Conservation (phyloP, 2,329 filamentous ascomycete species). For the Orbilia quercus region DNA sequence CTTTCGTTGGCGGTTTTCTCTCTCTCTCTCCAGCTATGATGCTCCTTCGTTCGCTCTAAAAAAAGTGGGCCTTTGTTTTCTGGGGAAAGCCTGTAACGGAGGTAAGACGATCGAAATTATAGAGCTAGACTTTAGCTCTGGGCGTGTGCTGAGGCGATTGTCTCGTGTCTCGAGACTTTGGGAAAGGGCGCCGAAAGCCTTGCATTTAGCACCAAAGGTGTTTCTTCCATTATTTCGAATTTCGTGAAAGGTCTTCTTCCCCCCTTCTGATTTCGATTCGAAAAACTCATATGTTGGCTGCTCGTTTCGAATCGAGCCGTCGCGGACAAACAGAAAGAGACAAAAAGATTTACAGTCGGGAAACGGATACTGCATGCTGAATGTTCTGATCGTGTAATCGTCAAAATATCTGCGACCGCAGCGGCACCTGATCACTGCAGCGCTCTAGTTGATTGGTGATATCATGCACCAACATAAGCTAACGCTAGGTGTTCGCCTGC, state of each 20-base stretch:
- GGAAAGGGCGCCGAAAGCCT: too few species aligned
- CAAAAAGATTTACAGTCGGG: slow-evolving; percentile 3
- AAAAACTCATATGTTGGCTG: too few species aligned
- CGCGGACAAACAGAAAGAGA: neutral
- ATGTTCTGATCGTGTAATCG: slow-evolving; percentile 51
- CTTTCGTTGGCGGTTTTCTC: slow-evolving; percentile 18
- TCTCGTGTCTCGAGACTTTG: too few species aligned
- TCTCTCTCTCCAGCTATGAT: neutral
- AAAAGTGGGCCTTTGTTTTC: slow-evolving; percentile 28
- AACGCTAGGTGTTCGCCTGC: too few species aligned
- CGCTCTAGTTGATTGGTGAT: slow-evolving; percentile 37
- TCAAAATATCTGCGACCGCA: slow-evolving; percentile 31
- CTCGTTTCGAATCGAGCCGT: too few species aligned
- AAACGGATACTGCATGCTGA: slow-evolving; percentile 20
- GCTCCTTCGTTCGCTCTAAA: neutral
- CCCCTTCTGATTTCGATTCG: too few species aligned
- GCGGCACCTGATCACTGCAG: slow-evolving; percentile 35
- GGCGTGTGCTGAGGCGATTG: too few species aligned
- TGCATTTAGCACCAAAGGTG: too few species aligned
- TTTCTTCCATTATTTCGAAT: too few species aligned
- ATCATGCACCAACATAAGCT: neutral
- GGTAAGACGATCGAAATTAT: slow-evolving; percentile 3
- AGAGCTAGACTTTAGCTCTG: neutral
- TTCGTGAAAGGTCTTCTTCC: too few species aligned
- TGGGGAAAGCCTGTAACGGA: slow-evolving; percentile 13